Base-by-base conservation (phyloP, 805 yeast species). In the Ogataea pignaliae region DNA sequence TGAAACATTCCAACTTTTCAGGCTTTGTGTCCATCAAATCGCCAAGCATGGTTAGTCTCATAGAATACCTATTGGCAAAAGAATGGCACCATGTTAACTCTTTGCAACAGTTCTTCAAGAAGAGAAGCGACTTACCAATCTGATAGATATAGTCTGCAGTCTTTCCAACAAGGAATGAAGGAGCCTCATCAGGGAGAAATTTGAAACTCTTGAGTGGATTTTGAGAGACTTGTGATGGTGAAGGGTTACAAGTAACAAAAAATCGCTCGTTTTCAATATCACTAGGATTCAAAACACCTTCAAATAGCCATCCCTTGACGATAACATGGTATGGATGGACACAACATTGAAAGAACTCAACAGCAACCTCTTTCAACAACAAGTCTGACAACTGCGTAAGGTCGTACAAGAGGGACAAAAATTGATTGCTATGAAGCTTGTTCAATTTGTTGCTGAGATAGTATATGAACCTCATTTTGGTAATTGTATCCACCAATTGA, bases 71-170 rank as follows among this genome's bases (percentile, higher is more conserved):
- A 10, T 36, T 34, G n/a, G 47, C 42, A 29, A 53, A 42, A 21
- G 39, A 40, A 39, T 37, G 33, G 43, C 56, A 55, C 90, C 93
- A 88, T 34, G 72, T 72, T 26, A 78, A 64, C 52, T 87, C 93
- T 30, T 76, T 75, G 62, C 96, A 88, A 36, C 75, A 73, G 26
- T 68, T 68, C 32, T 79, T 76, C 37, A 90, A 64, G 57, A 83
- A 90, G 10, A 78, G 71, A 6, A 83, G 65, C 7, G 86, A 76
- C 48, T 83, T 81, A 0, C 99, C 99, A 15, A 85, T 79, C 40
- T 83, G 80, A 51, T 69, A 79, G 6, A 82, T 72, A 45, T 73
- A 69, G 18, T 63, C 54, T 3, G 80, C 73, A 2, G 71, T 54
- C 12, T 61, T 59, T 6, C 51, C 51, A 2, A 72, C 51, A 30